Evolutionary conservation across 352 stramenopile species (phyloP).

Genomic region (Peronosclerospora sorghi): DNA sequence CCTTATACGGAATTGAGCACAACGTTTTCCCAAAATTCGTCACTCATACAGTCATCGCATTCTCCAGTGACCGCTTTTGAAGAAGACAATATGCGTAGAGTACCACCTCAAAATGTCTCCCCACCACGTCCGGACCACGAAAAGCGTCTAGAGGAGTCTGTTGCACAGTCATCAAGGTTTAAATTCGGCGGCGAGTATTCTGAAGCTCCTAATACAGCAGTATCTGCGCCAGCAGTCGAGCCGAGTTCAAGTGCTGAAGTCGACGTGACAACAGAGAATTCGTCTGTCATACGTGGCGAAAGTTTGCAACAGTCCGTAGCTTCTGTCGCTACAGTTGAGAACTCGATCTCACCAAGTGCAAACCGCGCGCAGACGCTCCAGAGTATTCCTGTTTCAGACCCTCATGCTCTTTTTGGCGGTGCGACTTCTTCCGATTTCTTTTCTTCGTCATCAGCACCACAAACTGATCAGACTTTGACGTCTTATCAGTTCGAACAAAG

Average conservation of each 20-base stretch:
- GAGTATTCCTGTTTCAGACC: slow-evolving; percentile 14
- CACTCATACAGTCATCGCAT: slow-evolving; percentile 5
- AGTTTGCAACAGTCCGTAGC: slow-evolving; percentile 3
- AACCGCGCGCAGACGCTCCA: slow-evolving; percentile 10
- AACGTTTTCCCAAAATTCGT: slow-evolving; percentile 9
- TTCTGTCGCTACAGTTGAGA: background rate
- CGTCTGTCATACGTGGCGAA: background rate
- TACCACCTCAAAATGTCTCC: background rate
- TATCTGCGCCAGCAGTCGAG: background rate
- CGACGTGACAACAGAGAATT: background rate
- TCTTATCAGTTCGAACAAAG: slow-evolving; percentile 10
- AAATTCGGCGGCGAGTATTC: slow-evolving; percentile 2
- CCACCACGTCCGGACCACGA: slow-evolving; percentile 4
- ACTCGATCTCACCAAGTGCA: slow-evolving; percentile 2
- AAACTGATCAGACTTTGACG: slow-evolving; percentile 9
- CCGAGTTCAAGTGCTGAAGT: background rate
- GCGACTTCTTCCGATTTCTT: slow-evolving; percentile 27
- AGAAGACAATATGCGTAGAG: slow-evolving; percentile 1
- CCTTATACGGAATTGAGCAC: slow-evolving; percentile 14
- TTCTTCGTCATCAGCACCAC: slow-evolving; percentile 14
- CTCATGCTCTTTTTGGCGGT: slow-evolving; percentile 5
- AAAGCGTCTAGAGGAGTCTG: slow-evolving; percentile 1
- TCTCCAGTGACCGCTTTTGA: background rate
- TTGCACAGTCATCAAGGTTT: slow-evolving; percentile 1
- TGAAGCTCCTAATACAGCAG: slow-evolving; percentile 1